Evolutionary conservation across 2,329 filamentous ascomycete genomes (phyloP).

Genomic region (Metarhizium rileyi): DNA sequence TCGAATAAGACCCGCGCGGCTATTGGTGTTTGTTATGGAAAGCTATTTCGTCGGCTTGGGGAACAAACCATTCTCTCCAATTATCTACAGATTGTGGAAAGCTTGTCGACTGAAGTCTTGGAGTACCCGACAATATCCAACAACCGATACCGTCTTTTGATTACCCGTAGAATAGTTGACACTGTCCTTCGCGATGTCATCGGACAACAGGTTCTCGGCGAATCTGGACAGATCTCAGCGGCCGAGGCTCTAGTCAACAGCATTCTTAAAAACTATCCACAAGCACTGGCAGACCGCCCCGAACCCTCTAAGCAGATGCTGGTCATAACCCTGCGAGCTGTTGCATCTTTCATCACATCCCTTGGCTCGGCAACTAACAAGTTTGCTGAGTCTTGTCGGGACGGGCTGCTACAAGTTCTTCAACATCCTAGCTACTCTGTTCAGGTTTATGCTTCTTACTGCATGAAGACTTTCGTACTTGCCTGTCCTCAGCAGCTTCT

Average conservation of each 20-base stretch:
- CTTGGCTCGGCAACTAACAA: conserved; percentile 73
- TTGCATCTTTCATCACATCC: conserved; percentile 67
- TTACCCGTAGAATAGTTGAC: conserved; percentile 75
- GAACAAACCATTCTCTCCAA: conserved; percentile 74
- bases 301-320: conserved; percentile 85
- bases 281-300: conserved; percentile 73
- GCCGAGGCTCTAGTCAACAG: conserved; percentile 77
- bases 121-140: conserved; percentile 65
- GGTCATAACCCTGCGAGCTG: conserved; percentile 66
- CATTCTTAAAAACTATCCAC: conserved; percentile 88
- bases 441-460: conserved; percentile 80
- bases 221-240: conserved; percentile 78
- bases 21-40: conserved; percentile 79
- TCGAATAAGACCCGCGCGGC: conserved; percentile 74
- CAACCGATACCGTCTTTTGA: conserved; percentile 80
- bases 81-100: conserved; percentile 72
- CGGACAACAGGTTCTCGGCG: conserved; percentile 71
- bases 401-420: conserved; percentile 79
- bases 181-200: conserved; percentile 77
- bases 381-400: conserved; percentile 75
- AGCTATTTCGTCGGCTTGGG: conserved; percentile 67
- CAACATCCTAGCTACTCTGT: conserved; percentile 96
- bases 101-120: conserved; percentile 71
- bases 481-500: conserved; percentile 88
- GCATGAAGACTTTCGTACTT: conserved; percentile 76